Evolutionary conservation across 768 basidiomycete species (phyloP).

Genomic region (Pleurotus eryngii): DNA sequence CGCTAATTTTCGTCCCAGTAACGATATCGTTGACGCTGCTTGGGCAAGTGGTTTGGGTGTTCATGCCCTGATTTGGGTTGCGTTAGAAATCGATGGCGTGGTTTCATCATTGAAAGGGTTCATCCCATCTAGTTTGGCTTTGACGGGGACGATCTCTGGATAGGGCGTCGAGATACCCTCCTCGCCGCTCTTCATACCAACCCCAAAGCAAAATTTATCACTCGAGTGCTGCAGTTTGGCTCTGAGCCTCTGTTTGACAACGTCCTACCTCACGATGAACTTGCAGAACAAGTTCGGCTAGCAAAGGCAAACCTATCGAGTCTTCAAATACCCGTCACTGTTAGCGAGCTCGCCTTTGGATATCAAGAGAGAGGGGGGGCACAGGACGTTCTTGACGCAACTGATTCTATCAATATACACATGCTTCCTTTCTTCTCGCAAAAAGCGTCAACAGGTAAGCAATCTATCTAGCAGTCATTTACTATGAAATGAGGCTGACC

Average conservation of each 20-base stretch:
- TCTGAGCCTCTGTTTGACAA: slow-evolving; percentile 54
- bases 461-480: background rate
- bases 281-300: slow-evolving; percentile 42
- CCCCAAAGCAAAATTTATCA: slow-evolving; percentile 49
- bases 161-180: slow-evolving; percentile 39
- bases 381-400: slow-evolving; percentile 46
- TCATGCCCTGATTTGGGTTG: slow-evolving; percentile 62
- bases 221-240: slow-evolving; percentile 55
- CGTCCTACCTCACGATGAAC: slow-evolving; percentile 38
- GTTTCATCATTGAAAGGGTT: background rate
- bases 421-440: slow-evolving; percentile 58
- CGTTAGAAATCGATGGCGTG: slow-evolving; percentile 10
- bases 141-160: slow-evolving; percentile 38
- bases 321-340: slow-evolving; percentile 54
- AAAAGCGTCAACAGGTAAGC: slow-evolving; percentile 41
- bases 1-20: slow-evolving; percentile 16
- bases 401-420: slow-evolving; percentile 54
- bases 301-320: slow-evolving; percentile 41
- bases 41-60: slow-evolving; percentile 51
- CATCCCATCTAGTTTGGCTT: slow-evolving; percentile 29
- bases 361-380: slow-evolving; percentile 46
- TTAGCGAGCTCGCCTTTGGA: slow-evolving; percentile 48
- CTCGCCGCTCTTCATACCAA: slow-evolving; percentile 42
- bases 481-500: background rate
- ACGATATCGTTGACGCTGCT: slow-evolving; percentile 54